A percentile compares a stretch with the other conserved stretches of the same genome.
These are phyloP conservation scores for Albophoma yamanashiensis DNA, from an alignment of 2,329 filamentous ascomycete species.

Conservation along the genomic window DNA sequence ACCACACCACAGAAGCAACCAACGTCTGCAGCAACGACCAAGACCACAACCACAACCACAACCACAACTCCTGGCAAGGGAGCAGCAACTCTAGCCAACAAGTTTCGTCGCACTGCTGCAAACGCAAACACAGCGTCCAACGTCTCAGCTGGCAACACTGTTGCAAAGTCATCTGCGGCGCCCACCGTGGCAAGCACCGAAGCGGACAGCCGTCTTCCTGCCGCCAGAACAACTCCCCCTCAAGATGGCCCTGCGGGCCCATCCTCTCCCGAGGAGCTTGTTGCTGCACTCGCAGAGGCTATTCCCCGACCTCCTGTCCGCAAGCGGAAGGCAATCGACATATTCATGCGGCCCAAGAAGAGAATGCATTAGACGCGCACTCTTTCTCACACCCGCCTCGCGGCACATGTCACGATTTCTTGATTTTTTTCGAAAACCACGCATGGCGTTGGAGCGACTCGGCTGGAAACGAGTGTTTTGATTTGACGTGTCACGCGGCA, in stretches of 20 bases:
- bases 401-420: background rate
- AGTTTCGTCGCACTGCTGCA: background rate
- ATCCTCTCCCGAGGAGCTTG: background rate
- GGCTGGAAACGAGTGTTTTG: background rate
- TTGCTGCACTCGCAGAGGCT: background rate
- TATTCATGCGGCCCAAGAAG: conserved; percentile 42
- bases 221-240: background rate
- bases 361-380: conserved; percentile 4
- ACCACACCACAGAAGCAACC: conserved; percentile 9
- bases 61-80: background rate
- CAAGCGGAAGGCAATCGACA: conserved; percentile 35
- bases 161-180: background rate
- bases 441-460: background rate
- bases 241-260: background rate
- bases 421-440: background rate
- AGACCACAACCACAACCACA: background rate
- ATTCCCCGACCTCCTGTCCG: conserved; percentile 7
- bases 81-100: conserved; percentile 5
- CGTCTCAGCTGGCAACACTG: background rate
- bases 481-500: background rate
- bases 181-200: background rate
- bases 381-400: background rate
- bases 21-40: background rate
- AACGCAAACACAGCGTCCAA: background rate
- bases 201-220: background rate